Evolutionary conservation across 805 yeast species (phyloP).

Genomic region (Myxozyma nipponensis): DNA sequence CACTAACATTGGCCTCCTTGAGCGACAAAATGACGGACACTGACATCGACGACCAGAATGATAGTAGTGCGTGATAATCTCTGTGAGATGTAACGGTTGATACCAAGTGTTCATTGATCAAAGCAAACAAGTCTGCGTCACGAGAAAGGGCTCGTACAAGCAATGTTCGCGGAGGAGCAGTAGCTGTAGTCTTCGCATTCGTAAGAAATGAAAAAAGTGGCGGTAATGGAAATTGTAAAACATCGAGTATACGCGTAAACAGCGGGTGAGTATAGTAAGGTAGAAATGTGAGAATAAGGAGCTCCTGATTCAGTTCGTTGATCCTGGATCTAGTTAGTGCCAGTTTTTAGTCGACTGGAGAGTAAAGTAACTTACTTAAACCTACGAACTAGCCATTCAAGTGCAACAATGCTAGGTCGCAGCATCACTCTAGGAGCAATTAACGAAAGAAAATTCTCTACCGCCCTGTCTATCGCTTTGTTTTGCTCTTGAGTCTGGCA

Average conservation of each 20-base stretch:
- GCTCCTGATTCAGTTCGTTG: slow-evolving; percentile 75
- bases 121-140: slow-evolving; percentile 62
- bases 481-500: slow-evolving; percentile 60
- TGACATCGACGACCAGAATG: slow-evolving; percentile 72
- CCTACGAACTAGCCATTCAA: slow-evolving; percentile 94
- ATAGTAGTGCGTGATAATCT: slow-evolving; percentile 63
- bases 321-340: too few relatives aligned
- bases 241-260: slow-evolving; percentile 71
- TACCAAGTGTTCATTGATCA: slow-evolving; percentile 56
- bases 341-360: slow-evolving; percentile 27
- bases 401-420: slow-evolving; percentile 71
- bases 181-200: slow-evolving; percentile 60
- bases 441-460: slow-evolving; percentile 68
- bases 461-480: slow-evolving; percentile 67
- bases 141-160: slow-evolving; percentile 61
- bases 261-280: slow-evolving; percentile 76
- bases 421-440: slow-evolving; percentile 73
- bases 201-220: slow-evolving; percentile 68
- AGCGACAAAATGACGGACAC: slow-evolving; percentile 66
- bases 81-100: slow-evolving; percentile 51
- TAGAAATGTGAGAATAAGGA: slow-evolving; percentile 62
- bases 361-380: slow-evolving; percentile 41
- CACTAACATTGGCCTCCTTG: slow-evolving; percentile 40
- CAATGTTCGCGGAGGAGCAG: slow-evolving; percentile 62
- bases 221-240: slow-evolving; percentile 66